Base-by-base conservation (phyloP, 23 red algal species). In the Cyanidiococcus yangmingshanensis region DNA sequence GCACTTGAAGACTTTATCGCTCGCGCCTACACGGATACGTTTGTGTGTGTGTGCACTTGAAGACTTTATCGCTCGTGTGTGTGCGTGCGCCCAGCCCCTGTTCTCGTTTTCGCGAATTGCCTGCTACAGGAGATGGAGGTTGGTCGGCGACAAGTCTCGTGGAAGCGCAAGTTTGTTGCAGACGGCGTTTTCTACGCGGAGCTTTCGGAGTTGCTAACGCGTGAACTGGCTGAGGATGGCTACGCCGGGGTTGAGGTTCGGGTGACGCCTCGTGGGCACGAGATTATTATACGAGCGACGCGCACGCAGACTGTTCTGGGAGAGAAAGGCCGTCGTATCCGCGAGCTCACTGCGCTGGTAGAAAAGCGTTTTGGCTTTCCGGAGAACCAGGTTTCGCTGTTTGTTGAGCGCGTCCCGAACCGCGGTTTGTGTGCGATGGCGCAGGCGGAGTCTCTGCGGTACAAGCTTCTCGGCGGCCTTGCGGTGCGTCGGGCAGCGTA, bases 391-490 rank as follows among this genome's bases (percentile, higher is more conserved):
- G 87, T 98, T 15, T 85, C 86, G 80, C 84, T 98, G 63, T 98
- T 86, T 78, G 94, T 86, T 16, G 94, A 98, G 68, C 90, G 89
- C 78, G 89, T 98, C 40, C 79, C 82, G 31, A 96, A 98, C 54
- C 51, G 94, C 16, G 94, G 94, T 12, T 76, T 98, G n/a, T 98
- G 94, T 76, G 94, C 94, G 39, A 98, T 98, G 77, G 94, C 94
- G 1, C 94, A 98, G 67, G 94, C 94, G 1, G 94, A 98, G 84
- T 89, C 85, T 75, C 83, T 98, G 37, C 85, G 89, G 35, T 98
- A 98, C 77, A 98, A 98, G 88, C 82, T 98, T 50, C 77, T 98
- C 16, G 88, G 94, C 50, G 94, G 94, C 1, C 58, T 98, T 16
- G 94, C 94, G 25, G 94, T 98, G 58, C 80, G 94, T 29, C 83